Base-by-base conservation (phyloP, 352 stramenopile species). In the Globisporangium okanoganense region DNA sequence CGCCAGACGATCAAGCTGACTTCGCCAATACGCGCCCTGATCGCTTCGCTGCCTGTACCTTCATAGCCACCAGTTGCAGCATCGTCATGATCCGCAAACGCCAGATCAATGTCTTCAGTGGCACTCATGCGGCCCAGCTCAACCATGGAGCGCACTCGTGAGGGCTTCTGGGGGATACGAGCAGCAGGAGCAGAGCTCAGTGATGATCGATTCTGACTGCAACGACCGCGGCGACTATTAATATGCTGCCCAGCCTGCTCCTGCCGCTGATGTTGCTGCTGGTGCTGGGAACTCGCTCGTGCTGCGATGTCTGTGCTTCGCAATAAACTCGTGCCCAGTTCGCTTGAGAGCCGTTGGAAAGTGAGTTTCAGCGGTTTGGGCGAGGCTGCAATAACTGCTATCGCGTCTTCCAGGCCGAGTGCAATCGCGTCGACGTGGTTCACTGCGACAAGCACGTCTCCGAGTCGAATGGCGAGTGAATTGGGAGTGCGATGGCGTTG, bases 361-460 rank as follows among this genome's bases (percentile, higher is more conserved):
- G 71, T 88, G 48, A 90, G 62, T 25, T 56, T 73, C 44, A 84
- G 27, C 20, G 77, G 77, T 6, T 70, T 67, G 31, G 65, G 65
- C 10, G 71, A 71, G 9, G 64, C 55, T 9, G 67, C 58, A 1
- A 88, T 53, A 38, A 78, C 69, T 43, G 75, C 70, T 49, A 76
- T 75, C 18, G 75, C 68, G 9, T 64, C 41, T 3, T 58, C 58
- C 0, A 90, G 65, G n/a, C 78, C 75, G 50, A 70, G 61, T 5
- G 73, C 56, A 20, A 87, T 59, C 24, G 78, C 57, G n/a, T 82
- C 76, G 22, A 78, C 67, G 22, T 71, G 73, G 41, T 91, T 87
- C 10, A 88, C 77, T 33, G 71, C 77, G 13, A 83, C 69, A 16
- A 88, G 70, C 29, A 87, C 61, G 31, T 90, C 79, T 2, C 81